Evolutionary conservation across 176 grass and related monocot species (phyloP).

Genomic region (Tuctoria greenei): DNA sequence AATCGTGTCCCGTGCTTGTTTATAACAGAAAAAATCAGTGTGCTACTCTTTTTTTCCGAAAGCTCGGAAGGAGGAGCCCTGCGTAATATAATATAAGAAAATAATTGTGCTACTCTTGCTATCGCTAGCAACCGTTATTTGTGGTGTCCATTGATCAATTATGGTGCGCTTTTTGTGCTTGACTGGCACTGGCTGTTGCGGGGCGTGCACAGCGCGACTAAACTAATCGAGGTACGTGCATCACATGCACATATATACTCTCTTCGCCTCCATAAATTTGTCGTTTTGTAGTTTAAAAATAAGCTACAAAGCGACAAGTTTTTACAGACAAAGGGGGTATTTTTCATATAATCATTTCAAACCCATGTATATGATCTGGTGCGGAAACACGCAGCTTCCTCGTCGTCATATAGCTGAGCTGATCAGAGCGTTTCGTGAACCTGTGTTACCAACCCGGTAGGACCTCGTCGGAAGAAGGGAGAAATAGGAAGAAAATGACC

Average conservation of each 20-base stretch:
- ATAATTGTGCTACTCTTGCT: background rate
- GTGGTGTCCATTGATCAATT: background rate
- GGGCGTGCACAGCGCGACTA: background rate
- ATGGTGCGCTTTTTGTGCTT: background rate
- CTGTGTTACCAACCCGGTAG: too few relatives aligned
- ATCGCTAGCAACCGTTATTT: background rate
- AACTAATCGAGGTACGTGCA: background rate
- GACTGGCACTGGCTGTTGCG: background rate
- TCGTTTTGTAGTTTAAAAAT: too few relatives aligned
- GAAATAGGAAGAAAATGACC: too few relatives aligned
- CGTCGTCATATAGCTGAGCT: background rate
- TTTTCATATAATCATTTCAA: too few relatives aligned
- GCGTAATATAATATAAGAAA: too few relatives aligned
- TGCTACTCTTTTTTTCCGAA: too few relatives aligned
- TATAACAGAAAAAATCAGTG: background rate
- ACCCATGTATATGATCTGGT: background rate
- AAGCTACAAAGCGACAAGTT: too few relatives aligned
- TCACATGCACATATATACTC: background rate
- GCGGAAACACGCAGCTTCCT: background rate
- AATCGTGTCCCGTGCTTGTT: background rate
- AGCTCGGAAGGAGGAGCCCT: too few relatives aligned
- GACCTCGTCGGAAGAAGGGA: too few relatives aligned
- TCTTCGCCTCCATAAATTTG: too few relatives aligned
- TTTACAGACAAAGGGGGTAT: too few relatives aligned
- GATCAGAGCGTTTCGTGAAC: too few relatives aligned